A percentile compares a stretch with the other conserved stretches of the same genome.
These are phyloP conservation scores for Metschnikowia koreensis DNA, from an alignment of 805 yeast genomes.

Conservation along the genomic window DNA sequence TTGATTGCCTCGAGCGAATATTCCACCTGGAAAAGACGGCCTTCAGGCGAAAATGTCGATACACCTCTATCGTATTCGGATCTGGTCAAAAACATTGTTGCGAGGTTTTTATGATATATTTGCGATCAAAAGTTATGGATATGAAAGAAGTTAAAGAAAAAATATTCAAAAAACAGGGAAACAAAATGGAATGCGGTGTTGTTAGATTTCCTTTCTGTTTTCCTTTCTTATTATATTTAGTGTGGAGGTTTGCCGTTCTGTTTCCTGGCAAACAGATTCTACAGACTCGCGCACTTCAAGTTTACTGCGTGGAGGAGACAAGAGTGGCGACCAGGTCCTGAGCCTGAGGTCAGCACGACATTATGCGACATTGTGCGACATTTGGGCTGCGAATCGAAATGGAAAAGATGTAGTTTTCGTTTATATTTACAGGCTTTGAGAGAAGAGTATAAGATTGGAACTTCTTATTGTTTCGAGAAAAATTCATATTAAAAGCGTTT, in stretches of 20 bases:
- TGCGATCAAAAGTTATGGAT: neutral
- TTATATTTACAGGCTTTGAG: too few species aligned
- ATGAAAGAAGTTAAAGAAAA: neutral
- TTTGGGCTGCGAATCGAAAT: slow-evolving; percentile 11
- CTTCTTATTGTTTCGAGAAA: too few species aligned
- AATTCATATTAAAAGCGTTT: too few species aligned
- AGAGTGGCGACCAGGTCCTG: slow-evolving; percentile 6
- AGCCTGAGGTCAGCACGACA: too few species aligned
- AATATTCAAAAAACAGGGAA: too few species aligned
- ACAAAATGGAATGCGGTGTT: neutral
- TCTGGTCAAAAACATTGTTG: slow-evolving; percentile 90
- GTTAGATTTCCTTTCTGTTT: too few species aligned
- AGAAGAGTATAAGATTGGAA: too few species aligned
- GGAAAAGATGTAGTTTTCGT: too few species aligned
- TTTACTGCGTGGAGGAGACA: too few species aligned
- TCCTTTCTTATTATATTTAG: neutral
- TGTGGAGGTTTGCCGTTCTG: neutral
- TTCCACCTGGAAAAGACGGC: slow-evolving; percentile 96
- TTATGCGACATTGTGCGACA: slow-evolving; percentile 13
- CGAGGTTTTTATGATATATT: neutral
- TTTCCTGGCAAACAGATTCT: too few species aligned
- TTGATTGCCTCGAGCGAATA: slow-evolving; percentile 97
- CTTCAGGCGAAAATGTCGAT: slow-evolving; percentile 97
- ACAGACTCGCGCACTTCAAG: too few species aligned
- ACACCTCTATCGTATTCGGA: slow-evolving; percentile 99